Conservation (phyloP, 768 basidiomycete species). For the Mrakia frigida region DNA sequence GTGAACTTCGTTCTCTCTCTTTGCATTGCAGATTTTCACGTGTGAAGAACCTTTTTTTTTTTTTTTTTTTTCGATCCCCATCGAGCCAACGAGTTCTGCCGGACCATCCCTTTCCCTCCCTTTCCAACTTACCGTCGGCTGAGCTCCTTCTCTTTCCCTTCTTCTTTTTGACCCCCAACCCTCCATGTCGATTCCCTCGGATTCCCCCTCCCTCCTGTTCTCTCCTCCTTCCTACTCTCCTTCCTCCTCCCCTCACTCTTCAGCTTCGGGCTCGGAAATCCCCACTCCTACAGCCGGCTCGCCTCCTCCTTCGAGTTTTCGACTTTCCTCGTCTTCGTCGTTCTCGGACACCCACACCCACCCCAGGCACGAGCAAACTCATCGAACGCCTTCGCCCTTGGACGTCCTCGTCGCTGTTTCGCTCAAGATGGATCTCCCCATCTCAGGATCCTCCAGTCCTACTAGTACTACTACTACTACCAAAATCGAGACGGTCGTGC, state of each 20-base stretch:
- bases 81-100: not conserved
- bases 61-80: too few species aligned
- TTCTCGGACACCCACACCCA: not conserved
- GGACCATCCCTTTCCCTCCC: too few species aligned
- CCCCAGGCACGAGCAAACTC: not conserved
- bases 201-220: conserved; percentile 1
- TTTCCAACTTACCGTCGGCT: too few species aligned
- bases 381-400: not conserved
- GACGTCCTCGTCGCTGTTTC: conserved; percentile 5
- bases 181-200: conserved; percentile 1
- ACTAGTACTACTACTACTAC: not conserved
- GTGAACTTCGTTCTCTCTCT: too few species aligned
- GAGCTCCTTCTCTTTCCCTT: not conserved
- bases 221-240: not conserved
- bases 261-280: not conserved
- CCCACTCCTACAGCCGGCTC: not conserved
- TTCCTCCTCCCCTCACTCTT: conserved; percentile 6
- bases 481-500: not conserved
- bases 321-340: not conserved
- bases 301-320: not conserved
- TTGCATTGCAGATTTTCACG: too few species aligned
- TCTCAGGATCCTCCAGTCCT: not conserved
- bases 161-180: not conserved
- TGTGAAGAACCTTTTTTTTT: too few species aligned
- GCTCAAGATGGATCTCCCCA: not conserved